A percentile compares a stretch with the other conserved stretches of the same genome.
Evolutionary conservation across 140 eudicot species (phyloP).

Genomic region (Flaveria floridana): DNA sequence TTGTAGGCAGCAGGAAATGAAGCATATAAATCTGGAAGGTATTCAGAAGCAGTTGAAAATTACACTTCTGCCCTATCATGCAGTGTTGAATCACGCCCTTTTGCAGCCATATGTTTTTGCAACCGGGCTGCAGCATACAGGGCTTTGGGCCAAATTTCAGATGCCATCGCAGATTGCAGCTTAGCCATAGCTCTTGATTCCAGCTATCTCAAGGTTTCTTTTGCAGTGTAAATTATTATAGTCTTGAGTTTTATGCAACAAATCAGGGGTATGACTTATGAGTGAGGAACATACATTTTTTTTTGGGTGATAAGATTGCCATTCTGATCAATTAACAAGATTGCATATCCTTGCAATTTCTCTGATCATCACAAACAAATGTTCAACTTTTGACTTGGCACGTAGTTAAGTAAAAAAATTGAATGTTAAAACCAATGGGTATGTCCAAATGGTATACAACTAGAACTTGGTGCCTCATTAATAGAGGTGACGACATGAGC

Average conservation of each 20-base stretch:
- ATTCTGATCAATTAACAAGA: not conserved
- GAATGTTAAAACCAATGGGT: not conserved
- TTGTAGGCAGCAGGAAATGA: constrained; percentile 66
- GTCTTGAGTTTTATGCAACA: not conserved
- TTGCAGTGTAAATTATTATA: constrained; percentile 4
- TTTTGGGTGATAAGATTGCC: not conserved
- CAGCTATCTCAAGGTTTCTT: constrained; percentile 64
- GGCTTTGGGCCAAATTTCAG: constrained; percentile 68
- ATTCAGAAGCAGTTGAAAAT: constrained; percentile 77
- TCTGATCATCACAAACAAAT: not conserved
- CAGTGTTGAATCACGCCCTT: constrained; percentile 80
- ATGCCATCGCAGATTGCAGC: constrained; percentile 98
- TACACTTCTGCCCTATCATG: constrained; percentile 72
- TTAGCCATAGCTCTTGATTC: constrained; percentile 82
- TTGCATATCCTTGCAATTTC: not conserved
- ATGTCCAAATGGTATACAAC: not conserved
- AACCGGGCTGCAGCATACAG: constrained; percentile 96
- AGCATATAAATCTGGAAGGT: constrained; percentile 68
- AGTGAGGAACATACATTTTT: constrained; percentile 5
- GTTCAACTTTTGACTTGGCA: not conserved
- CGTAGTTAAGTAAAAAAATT: not conserved
- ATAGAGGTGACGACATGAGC: not conserved
- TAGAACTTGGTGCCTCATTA: not conserved
- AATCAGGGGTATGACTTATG: not conserved
- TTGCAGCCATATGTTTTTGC: constrained; percentile 85